A percentile compares a stretch with the other conserved stretches of the same genome.
phyloP scores from a whole-genome alignment of 257 asterid species.

The Salvia hispanica region DNA sequence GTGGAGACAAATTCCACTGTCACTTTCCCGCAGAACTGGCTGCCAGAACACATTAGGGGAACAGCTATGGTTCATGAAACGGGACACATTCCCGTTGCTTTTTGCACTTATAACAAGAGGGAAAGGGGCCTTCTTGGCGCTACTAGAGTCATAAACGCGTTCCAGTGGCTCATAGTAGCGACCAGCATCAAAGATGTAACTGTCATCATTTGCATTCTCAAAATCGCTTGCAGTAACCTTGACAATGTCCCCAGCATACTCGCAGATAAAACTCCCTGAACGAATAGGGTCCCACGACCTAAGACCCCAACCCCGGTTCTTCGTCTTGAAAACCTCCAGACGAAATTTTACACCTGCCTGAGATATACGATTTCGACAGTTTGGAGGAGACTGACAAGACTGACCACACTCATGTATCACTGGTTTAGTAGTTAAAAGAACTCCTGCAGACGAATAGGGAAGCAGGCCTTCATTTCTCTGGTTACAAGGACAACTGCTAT shows the following conservation, averaged over 20 bases:
- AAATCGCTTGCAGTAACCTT: slow-evolving; percentile 36
- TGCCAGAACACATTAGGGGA: slow-evolving; percentile 82
- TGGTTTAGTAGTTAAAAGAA: slow-evolving; percentile 51
- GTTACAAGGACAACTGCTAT: slow-evolving; percentile 58
- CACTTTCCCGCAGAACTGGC: slow-evolving; percentile 75
- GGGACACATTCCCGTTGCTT: slow-evolving; percentile 79
- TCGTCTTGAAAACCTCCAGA: slow-evolving; percentile 84
- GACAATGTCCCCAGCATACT: slow-evolving; percentile 78
- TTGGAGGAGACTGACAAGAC: slow-evolving; percentile 68
- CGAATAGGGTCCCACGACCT: slow-evolving; percentile 98
- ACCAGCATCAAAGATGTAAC: slow-evolving; percentile 72
- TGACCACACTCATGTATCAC: slow-evolving; percentile 78
- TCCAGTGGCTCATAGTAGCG: slow-evolving; percentile 66
- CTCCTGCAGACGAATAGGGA: slow-evolving; percentile 71
- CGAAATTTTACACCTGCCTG: slow-evolving; percentile 71
- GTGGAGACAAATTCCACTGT: slow-evolving; percentile 63
- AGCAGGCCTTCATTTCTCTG: slow-evolving; percentile 60
- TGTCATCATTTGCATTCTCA: slow-evolving; percentile 51
- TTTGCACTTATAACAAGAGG: slow-evolving; percentile 81
- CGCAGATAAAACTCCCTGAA: slow-evolving; percentile 78
- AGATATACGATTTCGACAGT: slow-evolving; percentile 71
- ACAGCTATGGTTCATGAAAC: slow-evolving; percentile 97
- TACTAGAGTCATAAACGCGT: slow-evolving; percentile 39
- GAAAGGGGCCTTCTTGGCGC: slow-evolving; percentile 50
- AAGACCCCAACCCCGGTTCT: slow-evolving; percentile 92